Evolutionary conservation across 2,329 filamentous ascomycete genomes (phyloP), one percentile per base, ranked within the genome.

Genomic region (Diaporthe citri): DNA sequence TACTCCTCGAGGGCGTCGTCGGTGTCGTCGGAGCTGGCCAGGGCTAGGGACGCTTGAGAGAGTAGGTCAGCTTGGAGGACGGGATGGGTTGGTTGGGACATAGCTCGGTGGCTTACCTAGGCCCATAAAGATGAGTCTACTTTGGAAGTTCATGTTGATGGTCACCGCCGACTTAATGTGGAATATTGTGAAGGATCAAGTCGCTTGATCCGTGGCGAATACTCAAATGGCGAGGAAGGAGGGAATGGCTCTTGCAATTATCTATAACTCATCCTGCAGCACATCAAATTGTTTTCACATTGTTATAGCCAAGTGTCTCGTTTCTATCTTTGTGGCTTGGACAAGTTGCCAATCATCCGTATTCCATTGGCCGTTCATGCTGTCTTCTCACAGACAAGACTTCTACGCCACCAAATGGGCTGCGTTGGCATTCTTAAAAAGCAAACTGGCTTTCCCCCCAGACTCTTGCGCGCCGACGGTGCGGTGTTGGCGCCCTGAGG

Each of bases 41-140:
- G 64, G 31, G 64, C 46, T 22, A 52, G 31, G 22, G 64, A 25
- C 4, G 31, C 46, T 51, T n/a, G 15, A 12, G 25, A n/a, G 2
- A 10, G 5, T 3, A 13, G 34, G 46, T 67, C 34, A 52, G 34
- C 22, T 28, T 52, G 28, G 17, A 2, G 46, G 4, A 10, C 31
- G 0, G 6, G 1, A 17, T 2, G 2, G 10, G 0, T 1, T 46
- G 39, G 3, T 13, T 31, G 6, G 2, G 13, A n/a, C 0, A 2
- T n/a, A 7, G 22, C 5, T 43, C 3, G 7, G 4, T 28, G 3
- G 34, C 64, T 67, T 52, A 67, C 64, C 64, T 7, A 67, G 64
- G 22, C 64, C 46, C 20, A 67, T 48, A 7, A 17, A 28, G 12
- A 52, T 25, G 7, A 55, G 12, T 41, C 31, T 39, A 20, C 64